These are phyloP conservation scores for Polygonum aviculare DNA, from an alignment of 148 eudicot species.

Conservation along the genomic window DNA sequence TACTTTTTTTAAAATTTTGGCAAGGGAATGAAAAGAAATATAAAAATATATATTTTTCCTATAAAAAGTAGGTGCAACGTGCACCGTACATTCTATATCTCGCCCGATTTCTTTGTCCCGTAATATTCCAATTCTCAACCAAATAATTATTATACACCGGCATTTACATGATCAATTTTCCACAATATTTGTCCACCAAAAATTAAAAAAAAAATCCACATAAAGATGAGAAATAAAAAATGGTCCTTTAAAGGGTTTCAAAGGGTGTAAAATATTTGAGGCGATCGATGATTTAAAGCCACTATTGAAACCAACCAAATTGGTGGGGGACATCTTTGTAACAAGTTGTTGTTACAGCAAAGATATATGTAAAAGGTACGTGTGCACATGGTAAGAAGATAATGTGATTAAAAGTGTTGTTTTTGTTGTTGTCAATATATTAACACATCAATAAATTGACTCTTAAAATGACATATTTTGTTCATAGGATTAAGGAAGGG, in stretches of 20 bases:
- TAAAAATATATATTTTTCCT: neutral
- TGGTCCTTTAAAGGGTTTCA: neutral
- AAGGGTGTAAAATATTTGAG: neutral
- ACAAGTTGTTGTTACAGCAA: slow-evolving; percentile 3
- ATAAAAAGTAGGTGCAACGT: neutral
- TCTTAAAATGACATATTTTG: too few relatives aligned
- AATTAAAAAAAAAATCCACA: neutral
- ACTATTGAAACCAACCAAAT: slow-evolving; percentile 4
- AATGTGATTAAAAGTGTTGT: slow-evolving; percentile 5
- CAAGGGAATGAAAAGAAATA: neutral
- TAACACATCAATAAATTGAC: too few relatives aligned
- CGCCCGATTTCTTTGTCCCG: slow-evolving; percentile 8
- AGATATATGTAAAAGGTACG: neutral
- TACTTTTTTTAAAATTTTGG: neutral
- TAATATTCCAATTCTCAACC: slow-evolving; percentile 5
- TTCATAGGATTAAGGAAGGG: too few relatives aligned
- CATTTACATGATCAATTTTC: neutral
- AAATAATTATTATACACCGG: neutral
- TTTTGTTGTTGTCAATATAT: neutral
- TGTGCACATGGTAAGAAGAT: slow-evolving; percentile 8
- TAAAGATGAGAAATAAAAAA: neutral
- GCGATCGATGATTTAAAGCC: slow-evolving; percentile 3
- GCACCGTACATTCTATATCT: slow-evolving; percentile 6
- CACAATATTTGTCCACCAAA: neutral
- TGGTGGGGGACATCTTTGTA: slow-evolving; percentile 10